These are phyloP conservation scores for Cladophialophora bantiana DNA, from an alignment of 2,329 filamentous ascomycete species.

Conservation along the genomic window DNA sequence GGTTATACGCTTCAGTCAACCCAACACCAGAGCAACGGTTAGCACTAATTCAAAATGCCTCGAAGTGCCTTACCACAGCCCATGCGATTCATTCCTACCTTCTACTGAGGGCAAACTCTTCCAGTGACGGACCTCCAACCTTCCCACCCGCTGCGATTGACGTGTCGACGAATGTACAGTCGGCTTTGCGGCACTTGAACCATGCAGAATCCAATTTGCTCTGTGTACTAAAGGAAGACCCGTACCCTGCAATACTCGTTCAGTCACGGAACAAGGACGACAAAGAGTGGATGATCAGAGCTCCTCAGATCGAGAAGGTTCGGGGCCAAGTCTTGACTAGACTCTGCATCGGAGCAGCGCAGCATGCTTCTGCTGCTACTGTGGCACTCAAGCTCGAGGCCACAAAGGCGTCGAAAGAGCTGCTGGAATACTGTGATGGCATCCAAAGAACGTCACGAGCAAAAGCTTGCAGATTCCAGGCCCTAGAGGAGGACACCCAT, in stretches of 20 bases:
- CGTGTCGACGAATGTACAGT: constrained; percentile 53
- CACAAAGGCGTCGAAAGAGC: constrained; percentile 67
- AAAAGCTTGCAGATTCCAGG: constrained; percentile 88
- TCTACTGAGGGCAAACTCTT: constrained; percentile 49
- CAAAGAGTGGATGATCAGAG: constrained; percentile 95
- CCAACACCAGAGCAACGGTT: constrained; percentile 71
- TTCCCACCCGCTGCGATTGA: constrained; percentile 49
- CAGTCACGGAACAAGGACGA: constrained; percentile 82
- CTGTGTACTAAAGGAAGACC: constrained; percentile 91
- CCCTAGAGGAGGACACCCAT: constrained; percentile 82
- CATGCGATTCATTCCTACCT: constrained; percentile 80
- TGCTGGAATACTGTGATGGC: constrained; percentile 78
- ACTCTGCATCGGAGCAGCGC: constrained; percentile 83
- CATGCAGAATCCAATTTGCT: constrained; percentile 89
- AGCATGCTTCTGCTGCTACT: constrained; percentile 79
- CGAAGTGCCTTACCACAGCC: constrained; percentile 77
- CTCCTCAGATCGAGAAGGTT: constrained; percentile 86
- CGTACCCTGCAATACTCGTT: constrained; percentile 82
- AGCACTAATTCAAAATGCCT: constrained; percentile 73
- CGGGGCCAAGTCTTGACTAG: constrained; percentile 86
- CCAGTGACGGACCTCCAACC: constrained; percentile 54
- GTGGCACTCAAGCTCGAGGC: constrained; percentile 56
- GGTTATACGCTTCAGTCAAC: constrained; percentile 71
- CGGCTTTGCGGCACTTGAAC: constrained; percentile 62
- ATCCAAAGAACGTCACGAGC: constrained; percentile 77